Base-by-base conservation (phyloP, 345 rosid species). In the Garcia nutans region DNA sequence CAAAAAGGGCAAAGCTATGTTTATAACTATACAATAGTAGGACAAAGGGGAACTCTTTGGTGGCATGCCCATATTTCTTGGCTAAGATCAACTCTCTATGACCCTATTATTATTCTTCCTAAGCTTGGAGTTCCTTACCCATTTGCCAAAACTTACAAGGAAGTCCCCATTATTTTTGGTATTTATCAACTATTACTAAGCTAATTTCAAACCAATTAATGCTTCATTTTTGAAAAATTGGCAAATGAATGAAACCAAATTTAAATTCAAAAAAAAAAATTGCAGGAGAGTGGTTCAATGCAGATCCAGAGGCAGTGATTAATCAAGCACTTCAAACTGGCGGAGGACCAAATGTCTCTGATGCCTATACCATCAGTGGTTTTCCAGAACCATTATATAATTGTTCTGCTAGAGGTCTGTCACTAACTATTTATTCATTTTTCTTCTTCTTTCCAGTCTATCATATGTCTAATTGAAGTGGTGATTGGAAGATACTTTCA, bases 21-120 rank as follows among this genome's bases (percentile, higher is more conserved):
- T n/a, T 74, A 74, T 13, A 74, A 74, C 57, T 74, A 65, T 63
- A 66, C 77, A 47, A 56, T 66, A 17, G 65, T 56, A 44, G 77
- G 77, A 19, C 77, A 74, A 54, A 74, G 77, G 37, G 77, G 77
- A 59, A 74, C 77, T 22, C 77, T 74, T n/a, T 74, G 70, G 70
- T 74, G 77, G 76, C 76, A 73, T 73, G 76, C 76, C 1, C 76
- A 73, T 28, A 62, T 62, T 16, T 73, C 77, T 64, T 74, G 77
- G 77, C 55, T 74, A 22, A 66, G 77, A 26, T 55, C 77, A 42
- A 54, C 77, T 55, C 24, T 74, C 6, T 17, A 74, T 2, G 77
- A 72, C 17, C 72, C 77, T 16, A 16, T 74, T 7, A 56, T 74
- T 17, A 56, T 74, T 66, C 55, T 74, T 23, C 77, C 77, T 42